Evolutionary conservation across 2,329 filamentous ascomycete species (phyloP).

Genomic region (Pseudodiploospora longispora): DNA sequence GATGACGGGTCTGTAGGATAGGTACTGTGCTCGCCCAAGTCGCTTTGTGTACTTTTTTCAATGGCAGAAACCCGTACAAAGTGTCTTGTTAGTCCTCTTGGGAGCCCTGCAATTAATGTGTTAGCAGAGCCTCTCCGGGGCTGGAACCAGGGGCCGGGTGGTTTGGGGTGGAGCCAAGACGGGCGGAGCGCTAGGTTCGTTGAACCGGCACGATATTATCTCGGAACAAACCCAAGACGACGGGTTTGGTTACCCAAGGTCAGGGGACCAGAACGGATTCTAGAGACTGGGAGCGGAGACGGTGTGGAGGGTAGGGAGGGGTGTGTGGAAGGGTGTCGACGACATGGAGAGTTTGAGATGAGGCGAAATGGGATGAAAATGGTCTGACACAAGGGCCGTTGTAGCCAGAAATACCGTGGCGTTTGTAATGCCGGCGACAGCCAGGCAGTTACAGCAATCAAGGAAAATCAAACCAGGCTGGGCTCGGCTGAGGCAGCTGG

Average conservation of each 20-base stretch:
- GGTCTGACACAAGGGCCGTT: no score
- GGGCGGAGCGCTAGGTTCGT: neutral
- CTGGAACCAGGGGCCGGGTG: neutral
- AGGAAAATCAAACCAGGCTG: no score
- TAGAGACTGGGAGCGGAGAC: constrained; percentile 1
- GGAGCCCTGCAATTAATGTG: neutral
- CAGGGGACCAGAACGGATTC: no score
- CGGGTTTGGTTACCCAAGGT: no score
- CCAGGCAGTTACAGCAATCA: no score
- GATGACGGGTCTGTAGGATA: neutral
- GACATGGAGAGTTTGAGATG: constrained; percentile 6
- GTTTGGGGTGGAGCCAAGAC: neutral
- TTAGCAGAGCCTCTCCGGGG: neutral
- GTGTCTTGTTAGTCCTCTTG: no score
- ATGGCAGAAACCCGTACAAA: neutral
- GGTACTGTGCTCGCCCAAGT: constrained; percentile 7
- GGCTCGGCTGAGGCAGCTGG: no score
- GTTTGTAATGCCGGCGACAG: no score
- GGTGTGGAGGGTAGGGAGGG: constrained; percentile 4
- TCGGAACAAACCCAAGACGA: no score
- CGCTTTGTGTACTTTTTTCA: constrained; percentile 2
- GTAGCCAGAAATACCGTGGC: no score
- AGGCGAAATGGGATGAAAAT: no score
- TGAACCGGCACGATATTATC: no score
- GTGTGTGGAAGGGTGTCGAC: constrained; percentile 10